Conservation (phyloP, 2,329 filamentous ascomycete species). For the Thyridium curvatum region DNA sequence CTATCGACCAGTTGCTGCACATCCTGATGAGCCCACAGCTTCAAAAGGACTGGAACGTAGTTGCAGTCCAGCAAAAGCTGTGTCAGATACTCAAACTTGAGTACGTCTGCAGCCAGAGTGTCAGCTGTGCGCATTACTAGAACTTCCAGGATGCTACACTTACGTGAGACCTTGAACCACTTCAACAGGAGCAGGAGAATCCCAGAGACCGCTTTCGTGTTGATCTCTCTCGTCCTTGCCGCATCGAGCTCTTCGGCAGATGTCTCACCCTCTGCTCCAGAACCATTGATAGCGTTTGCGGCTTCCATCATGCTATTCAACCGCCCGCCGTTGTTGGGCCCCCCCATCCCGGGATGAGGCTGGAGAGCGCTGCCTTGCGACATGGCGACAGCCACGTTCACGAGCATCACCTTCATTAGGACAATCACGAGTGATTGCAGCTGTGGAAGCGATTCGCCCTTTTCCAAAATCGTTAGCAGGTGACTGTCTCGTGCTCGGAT, state of each 20-base stretch:
- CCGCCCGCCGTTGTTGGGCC: conserved; percentile 26
- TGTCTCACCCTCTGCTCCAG: conserved; percentile 35
- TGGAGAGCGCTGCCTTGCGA: conserved; percentile 45
- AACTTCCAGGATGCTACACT: conserved; percentile 26
- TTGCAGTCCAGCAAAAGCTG: conserved; percentile 92
- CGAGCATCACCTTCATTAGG: conserved; percentile 78
- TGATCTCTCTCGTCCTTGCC: conserved; percentile 77
- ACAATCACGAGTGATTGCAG: conserved; percentile 92
- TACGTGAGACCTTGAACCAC: conserved; percentile 94
- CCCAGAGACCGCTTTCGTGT: conserved; percentile 85
- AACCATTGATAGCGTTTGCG: conserved; percentile 20
- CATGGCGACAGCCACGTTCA: conserved; percentile 82
- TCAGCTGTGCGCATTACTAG: too few species aligned
- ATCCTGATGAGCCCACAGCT: conserved; percentile 91
- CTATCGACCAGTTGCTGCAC: conserved; percentile 85
- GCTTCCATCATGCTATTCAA: conserved; percentile 26
- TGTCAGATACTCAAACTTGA: conserved; percentile 94
- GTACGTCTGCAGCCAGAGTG: conserved; percentile 54
- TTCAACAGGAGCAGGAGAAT: conserved; percentile 83
- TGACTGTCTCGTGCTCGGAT: too few species aligned
- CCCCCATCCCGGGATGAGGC: conserved; percentile 34
- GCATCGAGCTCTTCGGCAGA: conserved; percentile 75
- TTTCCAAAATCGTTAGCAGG: background rate
- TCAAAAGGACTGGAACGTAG: conserved; percentile 86
- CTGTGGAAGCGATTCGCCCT: conserved; percentile 74